Percentiles rank a stretch among this genome's conserved stretches.
phyloP scores from a whole-genome alignment of 345 rosid genomes.

The Erysimum cheiranthoides region DNA sequence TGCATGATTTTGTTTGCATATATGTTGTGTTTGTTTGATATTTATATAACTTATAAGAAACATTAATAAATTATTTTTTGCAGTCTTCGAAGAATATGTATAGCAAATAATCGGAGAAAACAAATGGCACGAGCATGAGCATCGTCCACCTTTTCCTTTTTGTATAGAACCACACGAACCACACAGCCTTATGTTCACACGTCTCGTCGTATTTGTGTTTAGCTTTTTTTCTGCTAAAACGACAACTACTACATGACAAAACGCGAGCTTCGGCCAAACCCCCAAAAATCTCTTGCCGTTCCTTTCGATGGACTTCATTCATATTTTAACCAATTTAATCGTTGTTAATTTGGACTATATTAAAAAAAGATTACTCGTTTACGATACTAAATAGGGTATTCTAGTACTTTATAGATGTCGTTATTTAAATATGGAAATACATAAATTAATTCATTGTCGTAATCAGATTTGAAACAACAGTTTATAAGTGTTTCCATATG shows the following conservation, averaged over 20 bases:
- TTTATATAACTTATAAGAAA: slow-evolving; percentile 2
- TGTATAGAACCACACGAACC: slow-evolving; percentile 42
- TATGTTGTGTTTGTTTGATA: slow-evolving; percentile 34
- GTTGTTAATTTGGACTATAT: neutral
- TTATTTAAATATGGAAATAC: too few species aligned
- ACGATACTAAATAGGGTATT: neutral
- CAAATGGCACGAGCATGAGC: slow-evolving; percentile 33
- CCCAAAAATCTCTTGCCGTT: slow-evolving; percentile 42
- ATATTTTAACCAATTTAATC: neutral
- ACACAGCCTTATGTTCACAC: slow-evolving; percentile 47
- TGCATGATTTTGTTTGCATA: slow-evolving; percentile 33
- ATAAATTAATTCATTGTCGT: too few species aligned
- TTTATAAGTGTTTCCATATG: too few species aligned
- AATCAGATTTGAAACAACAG: too few species aligned
- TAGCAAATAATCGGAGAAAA: slow-evolving; percentile 15
- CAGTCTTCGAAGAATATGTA: slow-evolving; percentile 18
- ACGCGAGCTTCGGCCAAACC: slow-evolving; percentile 50
- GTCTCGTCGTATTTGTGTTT: slow-evolving; percentile 48
- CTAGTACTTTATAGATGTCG: neutral
- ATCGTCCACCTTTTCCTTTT: slow-evolving; percentile 39
- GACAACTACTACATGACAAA: slow-evolving; percentile 48
- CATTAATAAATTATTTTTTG: neutral
- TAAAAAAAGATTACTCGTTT: too few species aligned
- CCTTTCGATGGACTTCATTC: slow-evolving; percentile 29
- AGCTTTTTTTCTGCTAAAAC: slow-evolving; percentile 40